Evolutionary conservation across 352 stramenopile species (phyloP), one percentile per base, ranked within the genome.

Genomic region (Nothophytophthora sp.): DNA sequence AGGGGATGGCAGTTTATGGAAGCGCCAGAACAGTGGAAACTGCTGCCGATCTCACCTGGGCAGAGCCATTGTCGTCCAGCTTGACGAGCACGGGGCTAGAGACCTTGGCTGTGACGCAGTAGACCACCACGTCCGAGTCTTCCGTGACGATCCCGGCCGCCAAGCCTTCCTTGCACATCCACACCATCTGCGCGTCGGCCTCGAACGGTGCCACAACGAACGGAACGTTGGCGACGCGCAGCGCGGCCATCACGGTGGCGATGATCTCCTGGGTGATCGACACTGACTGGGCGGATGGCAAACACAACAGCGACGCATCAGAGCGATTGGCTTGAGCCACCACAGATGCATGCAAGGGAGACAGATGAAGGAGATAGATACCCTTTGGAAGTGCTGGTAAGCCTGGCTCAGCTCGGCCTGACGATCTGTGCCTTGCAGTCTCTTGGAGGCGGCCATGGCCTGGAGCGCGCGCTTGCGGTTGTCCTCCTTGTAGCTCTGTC

Each of bases 191-290:
- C 5, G 81, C 78, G 36, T 92, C 81, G 0, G 81, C 79, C 52
- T 92, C 81, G 38, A 86, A 90, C 22, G 81, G 81, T 11, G 81
- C 81, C n/a, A 87, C 75, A 13, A 89, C 77, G 28, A 88, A 89
- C 3, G 62, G 56, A 15, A 89, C 55, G 28, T 54, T 62, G 33
- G 58, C 63, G 35, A 57, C 51, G 43, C 64, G 70, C 16, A 91
- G 44, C n/a, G 71, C 77, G 12, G 64, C 45, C 61, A 85, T 85
- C 32, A 91, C 77, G 24, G 63, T 81, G 9, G 50, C 63, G 35
- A 91, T 66, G 29, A 91, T 78, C 5, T 68, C 48, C 6, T 75
- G 74, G 0, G 76, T 89, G 44, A 91, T 88, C 29, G 75, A 84
- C 38, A 91, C 72, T 4, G 77, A 76, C 75, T 83, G 40, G 5